Evolutionary conservation across 2,329 filamentous ascomycete species (phyloP).

Genomic region (Cryoendolithus antarcticus): DNA sequence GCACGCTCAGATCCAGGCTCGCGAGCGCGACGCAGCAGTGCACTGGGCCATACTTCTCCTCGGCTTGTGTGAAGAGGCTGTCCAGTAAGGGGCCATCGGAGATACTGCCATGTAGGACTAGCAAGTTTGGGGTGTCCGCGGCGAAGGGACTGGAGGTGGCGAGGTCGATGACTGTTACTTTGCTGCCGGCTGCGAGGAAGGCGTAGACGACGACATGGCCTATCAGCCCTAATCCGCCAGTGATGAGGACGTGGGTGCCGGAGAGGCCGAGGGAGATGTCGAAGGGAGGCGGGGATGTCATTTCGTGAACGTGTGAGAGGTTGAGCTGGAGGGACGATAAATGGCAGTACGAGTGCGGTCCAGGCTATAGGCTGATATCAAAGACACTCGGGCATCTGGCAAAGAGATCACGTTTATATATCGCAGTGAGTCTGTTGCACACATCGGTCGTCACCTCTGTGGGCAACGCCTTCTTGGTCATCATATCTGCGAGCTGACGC

Average conservation of each 20-base stretch:
- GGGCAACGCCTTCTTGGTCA: too few relatives aligned
- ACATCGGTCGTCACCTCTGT: too few relatives aligned
- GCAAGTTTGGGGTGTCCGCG: background rate
- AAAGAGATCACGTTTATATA: too few relatives aligned
- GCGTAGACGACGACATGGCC: constrained; percentile 27
- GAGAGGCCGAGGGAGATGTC: constrained; percentile 26
- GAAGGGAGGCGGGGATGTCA: constrained; percentile 4
- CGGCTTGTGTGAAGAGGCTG: constrained; percentile 20
- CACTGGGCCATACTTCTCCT: constrained; percentile 24
- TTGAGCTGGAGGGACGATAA: too few relatives aligned
- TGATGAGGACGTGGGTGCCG: constrained; percentile 28
- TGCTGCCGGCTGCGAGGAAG: constrained; percentile 30
- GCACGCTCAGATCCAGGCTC: constrained; percentile 31
- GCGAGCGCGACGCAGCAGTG: constrained; percentile 33
- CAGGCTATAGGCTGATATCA: too few relatives aligned
- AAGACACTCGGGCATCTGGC: too few relatives aligned
- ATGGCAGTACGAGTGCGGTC: too few relatives aligned
- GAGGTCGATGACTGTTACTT: background rate
- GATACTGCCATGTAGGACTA: background rate
- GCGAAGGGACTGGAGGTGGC: background rate
- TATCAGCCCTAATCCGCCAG: constrained; percentile 31
- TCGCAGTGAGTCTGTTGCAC: too few relatives aligned
- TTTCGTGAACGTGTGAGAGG: background rate
- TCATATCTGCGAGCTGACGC: too few relatives aligned
- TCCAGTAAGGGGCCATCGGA: background rate